Evolutionary conservation across 495 filamentous ascomycete genomes (phyloP), one percentile per base, ranked within the genome.

Genomic region (Penicillium flavigenum): DNA sequence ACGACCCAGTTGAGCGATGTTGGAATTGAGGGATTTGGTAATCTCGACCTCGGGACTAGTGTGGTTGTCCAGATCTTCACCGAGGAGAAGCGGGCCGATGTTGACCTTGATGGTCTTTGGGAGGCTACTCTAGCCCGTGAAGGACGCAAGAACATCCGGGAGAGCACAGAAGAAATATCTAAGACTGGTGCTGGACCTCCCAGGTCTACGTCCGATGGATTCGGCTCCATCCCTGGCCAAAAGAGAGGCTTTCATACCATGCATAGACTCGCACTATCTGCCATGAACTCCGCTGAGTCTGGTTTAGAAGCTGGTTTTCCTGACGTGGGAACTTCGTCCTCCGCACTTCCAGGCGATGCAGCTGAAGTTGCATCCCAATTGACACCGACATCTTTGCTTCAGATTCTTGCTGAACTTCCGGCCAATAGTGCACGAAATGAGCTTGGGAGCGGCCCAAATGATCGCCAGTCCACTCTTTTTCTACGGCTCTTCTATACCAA

Each of bases 61-160:
- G 78, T 98, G 19, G 88, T 98, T 27, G 83, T 97, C 31, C 94
- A 98, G 73, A 84, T 98, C 68, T 84, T 98, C 68, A 96, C 90
- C 1, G 88, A 92, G 68, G 82, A 87, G 57, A 91, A 93, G 74
- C 81, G 94, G 66, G 82, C 78, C 22, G 92, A 97, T 58, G 75
- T 96, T 60, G 86, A 90, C 64, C 74, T 98, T 36, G 94, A 98
- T 65, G 75, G 74, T 10, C 76, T 98, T 5, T 98, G 94, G 94
- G 73, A 75, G 24, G 77, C 68, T 38, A 74, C 77, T 19, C 41
- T 88, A 51, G 75, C 71, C 12, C 73, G 77, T 26, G 69, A 72
- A 19, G 65, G 72, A 51, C 67, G 67, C 38, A 70, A 73, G 51
- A 73, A 66, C 51, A 55, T 61, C 31, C 54, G 54, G 64, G 47